A percentile compares a stretch with the other conserved stretches of the same genome.
Conservation (phyloP, 306 rosid species). For the Lagenaria siceraria region DNA sequence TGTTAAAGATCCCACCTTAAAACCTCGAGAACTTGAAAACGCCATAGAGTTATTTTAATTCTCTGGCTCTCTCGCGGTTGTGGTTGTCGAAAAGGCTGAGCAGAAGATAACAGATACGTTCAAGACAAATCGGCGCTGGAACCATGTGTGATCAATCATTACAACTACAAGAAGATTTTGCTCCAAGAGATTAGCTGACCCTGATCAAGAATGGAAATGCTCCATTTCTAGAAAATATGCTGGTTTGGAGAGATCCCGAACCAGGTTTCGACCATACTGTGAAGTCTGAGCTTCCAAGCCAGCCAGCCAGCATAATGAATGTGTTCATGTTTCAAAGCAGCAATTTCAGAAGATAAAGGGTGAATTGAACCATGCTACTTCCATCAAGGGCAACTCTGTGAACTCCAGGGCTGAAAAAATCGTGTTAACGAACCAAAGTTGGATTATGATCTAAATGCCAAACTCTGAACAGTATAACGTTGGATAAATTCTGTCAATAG, state of each 20-base stretch:
- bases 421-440: constrained; percentile 1
- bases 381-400: background rate
- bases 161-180: background rate
- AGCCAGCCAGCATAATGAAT: background rate
- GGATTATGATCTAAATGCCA: constrained; percentile 8
- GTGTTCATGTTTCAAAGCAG: constrained; percentile 3
- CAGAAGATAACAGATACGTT: background rate
- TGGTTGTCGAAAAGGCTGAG: background rate
- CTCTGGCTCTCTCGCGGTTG: background rate
- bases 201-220: background rate
- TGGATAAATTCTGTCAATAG: background rate
- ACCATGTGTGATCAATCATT: background rate
- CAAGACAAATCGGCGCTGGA: background rate
- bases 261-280: background rate
- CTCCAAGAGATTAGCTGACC: background rate
- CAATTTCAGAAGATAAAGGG: background rate
- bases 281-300: background rate
- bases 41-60: background rate
- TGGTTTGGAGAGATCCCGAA: background rate
- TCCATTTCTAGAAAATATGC: background rate
- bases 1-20: background rate
- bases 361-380: background rate
- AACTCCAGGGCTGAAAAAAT: constrained; percentile 3
- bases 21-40: background rate
- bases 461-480: background rate